These are phyloP conservation scores for Pyrenochaeta sp. DNA, from an alignment of 2,329 filamentous ascomycete species.

Conservation along the genomic window DNA sequence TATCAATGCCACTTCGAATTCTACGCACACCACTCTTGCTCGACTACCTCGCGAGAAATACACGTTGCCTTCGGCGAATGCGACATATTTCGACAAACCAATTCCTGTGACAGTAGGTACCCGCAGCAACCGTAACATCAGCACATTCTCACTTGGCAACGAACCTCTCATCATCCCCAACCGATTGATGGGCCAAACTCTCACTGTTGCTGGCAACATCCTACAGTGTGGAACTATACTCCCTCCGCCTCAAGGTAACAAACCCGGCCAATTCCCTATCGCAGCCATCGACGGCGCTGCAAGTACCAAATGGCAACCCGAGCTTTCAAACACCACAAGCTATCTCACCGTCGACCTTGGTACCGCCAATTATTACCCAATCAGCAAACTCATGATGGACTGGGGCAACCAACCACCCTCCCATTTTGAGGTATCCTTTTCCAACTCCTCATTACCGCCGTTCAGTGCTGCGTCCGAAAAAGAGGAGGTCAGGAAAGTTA, in stretches of 20 bases:
- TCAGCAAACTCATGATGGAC: conserved; percentile 65
- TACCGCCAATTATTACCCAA: conserved; percentile 46
- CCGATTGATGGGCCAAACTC: conserved; percentile 62
- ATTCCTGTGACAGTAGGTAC: conserved; percentile 68
- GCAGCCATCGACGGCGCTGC: conserved; percentile 72
- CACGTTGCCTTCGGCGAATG: conserved; percentile 62
- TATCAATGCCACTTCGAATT: conserved; percentile 68
- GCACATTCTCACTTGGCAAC: conserved; percentile 57
- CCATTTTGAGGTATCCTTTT: conserved; percentile 64
- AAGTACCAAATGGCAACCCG: conserved; percentile 73
- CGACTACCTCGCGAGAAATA: conserved; percentile 55
- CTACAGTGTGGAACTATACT: conserved; percentile 68
- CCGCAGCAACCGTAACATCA: conserved; percentile 36
- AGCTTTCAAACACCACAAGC: conserved; percentile 57
- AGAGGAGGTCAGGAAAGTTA: conserved; percentile 25
- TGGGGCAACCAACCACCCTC: conserved; percentile 66
- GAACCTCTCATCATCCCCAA: conserved; percentile 66
- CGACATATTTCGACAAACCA: conserved; percentile 59
- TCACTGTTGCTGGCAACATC: conserved; percentile 67
- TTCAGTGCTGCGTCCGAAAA: conserved; percentile 12
- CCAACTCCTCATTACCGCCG: conserved; percentile 54
- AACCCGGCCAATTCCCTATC: conserved; percentile 74
- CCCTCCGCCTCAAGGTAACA: conserved; percentile 48
- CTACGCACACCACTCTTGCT: conserved; percentile 69
- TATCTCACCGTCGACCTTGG: conserved; percentile 66